Evolutionary conservation across 176 grass and related monocot species (phyloP), one percentile per base, ranked within the genome.

Genomic region (Carex pumila): DNA sequence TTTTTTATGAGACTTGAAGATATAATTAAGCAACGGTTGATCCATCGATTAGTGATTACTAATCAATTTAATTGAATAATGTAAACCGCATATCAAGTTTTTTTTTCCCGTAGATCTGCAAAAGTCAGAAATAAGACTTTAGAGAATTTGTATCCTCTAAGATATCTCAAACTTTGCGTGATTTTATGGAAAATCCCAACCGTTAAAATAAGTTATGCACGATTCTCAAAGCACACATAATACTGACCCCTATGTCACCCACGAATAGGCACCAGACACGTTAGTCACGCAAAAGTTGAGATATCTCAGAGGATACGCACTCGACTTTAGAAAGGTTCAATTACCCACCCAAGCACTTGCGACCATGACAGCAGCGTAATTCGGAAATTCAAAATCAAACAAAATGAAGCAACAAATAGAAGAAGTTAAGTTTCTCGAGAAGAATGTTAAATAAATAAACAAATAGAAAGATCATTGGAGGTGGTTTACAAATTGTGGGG

Each of bases 401-500:
- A 56, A 31, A 56, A 15, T 15, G 72, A 54, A 77, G n/a, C 72
- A 56, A 77, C 72, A 78, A 78, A 78, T 78, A 78, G 7, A 56
- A 76, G 18, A 77, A 29, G 73, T 56, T 77, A 77, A 56, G 54
- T 77, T 55, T 56, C 73, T 77, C 22, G 73, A 56, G 12, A 77
- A 55, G 1, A 32, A 78, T 30, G 41, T 75, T 75, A 52, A 19
- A 53, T 53, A 75, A 75, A 18, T 10, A 50, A 50, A 45, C 47
- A 60, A 60, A 18, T 58, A 5, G 18, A 71, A 21, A 49, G 8
- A 72, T 72, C 18, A 47, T 17, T 12, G 67, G 67, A n/a, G 37
- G 18, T 19, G 14, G 37, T 70, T 6, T 18, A 36, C 66, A 70
- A 70, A 70, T 7, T 36, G 6, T 65, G 32, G 31, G 32, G 64